Percentiles rank a stretch among this genome's conserved stretches.
Evolutionary conservation across 1,284 basidiomycete species (phyloP).

Genomic region (Apiotrichum gamsii): DNA sequence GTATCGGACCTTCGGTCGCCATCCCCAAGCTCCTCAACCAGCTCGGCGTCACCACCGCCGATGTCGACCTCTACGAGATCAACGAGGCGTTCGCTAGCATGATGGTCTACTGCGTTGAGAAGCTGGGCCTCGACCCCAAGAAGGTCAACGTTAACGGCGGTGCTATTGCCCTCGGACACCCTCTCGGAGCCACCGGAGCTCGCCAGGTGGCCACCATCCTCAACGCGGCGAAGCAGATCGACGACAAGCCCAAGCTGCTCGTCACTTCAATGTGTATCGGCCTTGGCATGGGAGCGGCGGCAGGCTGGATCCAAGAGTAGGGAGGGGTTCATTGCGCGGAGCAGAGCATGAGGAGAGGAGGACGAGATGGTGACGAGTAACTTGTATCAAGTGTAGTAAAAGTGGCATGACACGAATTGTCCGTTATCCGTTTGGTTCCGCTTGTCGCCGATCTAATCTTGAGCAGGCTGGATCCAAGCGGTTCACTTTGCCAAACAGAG

Average conservation of each 20-base stretch:
- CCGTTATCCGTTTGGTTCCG: too few species aligned
- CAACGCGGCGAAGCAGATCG: slow-evolving; percentile 67
- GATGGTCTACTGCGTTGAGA: slow-evolving; percentile 67
- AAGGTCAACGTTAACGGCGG: slow-evolving; percentile 89
- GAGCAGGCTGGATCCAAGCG: too few species aligned
- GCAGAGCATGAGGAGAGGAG: too few species aligned
- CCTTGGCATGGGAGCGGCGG: slow-evolving; percentile 66
- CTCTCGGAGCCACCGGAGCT: slow-evolving; percentile 72
- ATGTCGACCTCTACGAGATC: slow-evolving; percentile 78
- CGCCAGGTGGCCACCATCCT: slow-evolving; percentile 83
- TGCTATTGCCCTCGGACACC: slow-evolving; percentile 72
- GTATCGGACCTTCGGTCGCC: slow-evolving; percentile 78
- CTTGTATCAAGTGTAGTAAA: too few species aligned
- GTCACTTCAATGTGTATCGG: slow-evolving; percentile 96
- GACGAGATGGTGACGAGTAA: too few species aligned
- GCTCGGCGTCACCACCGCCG: slow-evolving; percentile 60
- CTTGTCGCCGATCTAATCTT: too few species aligned
- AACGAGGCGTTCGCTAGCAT: slow-evolving; percentile 85
- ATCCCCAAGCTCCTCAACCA: slow-evolving; percentile 66
- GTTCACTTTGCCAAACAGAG: too few species aligned
- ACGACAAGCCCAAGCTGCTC: slow-evolving; percentile 65
- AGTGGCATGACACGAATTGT: too few species aligned
- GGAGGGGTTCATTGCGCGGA: too few species aligned
- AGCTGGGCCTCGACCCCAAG: slow-evolving; percentile 62
- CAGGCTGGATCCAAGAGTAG: slow-evolving; percentile 49